Percentiles rank a stretch among this genome's conserved stretches.
Conservation (phyloP, 2,329 filamentous ascomycete species). For the Cadophora gregata region DNA sequence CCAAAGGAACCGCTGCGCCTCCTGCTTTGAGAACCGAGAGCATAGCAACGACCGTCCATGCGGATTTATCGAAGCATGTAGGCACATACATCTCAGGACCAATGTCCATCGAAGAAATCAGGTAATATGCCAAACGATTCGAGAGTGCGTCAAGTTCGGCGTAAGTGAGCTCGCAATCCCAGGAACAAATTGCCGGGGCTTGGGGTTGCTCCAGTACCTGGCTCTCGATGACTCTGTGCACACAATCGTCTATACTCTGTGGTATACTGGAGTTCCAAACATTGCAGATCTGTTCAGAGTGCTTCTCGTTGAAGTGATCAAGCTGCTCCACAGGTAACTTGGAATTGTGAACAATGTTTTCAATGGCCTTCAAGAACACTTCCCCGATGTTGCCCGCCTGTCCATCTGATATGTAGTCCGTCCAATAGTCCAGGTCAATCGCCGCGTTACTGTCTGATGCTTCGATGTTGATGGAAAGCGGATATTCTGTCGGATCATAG, state of each 20-base stretch:
- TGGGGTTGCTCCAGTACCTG: neutral
- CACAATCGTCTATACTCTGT: neutral
- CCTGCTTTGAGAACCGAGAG: constrained; percentile 75
- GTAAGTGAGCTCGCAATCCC: neutral
- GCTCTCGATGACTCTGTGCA: neutral
- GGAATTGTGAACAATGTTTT: neutral
- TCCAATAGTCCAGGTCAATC: neutral
- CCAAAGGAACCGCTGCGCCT: constrained; percentile 75
- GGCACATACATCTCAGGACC: neutral
- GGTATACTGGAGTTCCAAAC: neutral
- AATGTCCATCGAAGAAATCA: neutral
- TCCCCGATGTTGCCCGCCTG: neutral
- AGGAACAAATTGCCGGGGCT: neutral
- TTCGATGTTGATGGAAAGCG: neutral
- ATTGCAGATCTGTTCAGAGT: neutral
- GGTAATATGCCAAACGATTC: neutral
- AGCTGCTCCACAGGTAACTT: neutral
- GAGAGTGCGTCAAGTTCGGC: neutral
- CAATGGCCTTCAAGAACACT: neutral
- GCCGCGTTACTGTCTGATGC: neutral
- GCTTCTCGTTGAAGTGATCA: neutral
- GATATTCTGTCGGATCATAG: neutral
- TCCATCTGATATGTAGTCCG: neutral
- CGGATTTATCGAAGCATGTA: constrained; percentile 73
- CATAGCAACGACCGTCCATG: constrained; percentile 72